Evolutionary conservation across 257 asterid species (phyloP).

Genomic region (Linderniella brevidens): DNA sequence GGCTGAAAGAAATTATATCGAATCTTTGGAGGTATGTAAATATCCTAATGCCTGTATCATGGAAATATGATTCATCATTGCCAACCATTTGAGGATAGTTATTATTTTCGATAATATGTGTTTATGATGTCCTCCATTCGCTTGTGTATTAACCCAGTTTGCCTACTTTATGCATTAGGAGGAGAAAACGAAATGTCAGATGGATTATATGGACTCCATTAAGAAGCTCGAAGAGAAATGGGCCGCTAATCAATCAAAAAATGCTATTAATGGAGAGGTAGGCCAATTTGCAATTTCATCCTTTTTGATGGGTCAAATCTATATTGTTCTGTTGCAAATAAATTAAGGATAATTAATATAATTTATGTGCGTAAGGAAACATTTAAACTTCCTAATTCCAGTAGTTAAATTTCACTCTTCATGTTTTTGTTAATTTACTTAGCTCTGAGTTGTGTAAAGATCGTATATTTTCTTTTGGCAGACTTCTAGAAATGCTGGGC

Average conservation of each 20-base stretch:
- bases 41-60: not conserved
- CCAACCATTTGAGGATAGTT: too few relatives aligned
- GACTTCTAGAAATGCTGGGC: slow-evolving; percentile 23
- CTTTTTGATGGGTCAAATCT: slow-evolving; percentile 7
- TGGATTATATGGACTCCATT: slow-evolving; percentile 96
- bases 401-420: not conserved
- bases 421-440: not conserved
- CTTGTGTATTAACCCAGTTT: too few relatives aligned
- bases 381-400: too few relatives aligned
- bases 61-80: too few relatives aligned
- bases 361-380: too few relatives aligned
- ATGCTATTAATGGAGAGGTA: slow-evolving; percentile 61
- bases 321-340: slow-evolving; percentile 5
- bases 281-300: slow-evolving; percentile 10
- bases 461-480: slow-evolving; percentile 16
- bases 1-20: slow-evolving; percentile 70
- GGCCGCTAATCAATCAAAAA: slow-evolving; percentile 66
- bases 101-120: too few relatives aligned
- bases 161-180: slow-evolving; percentile 25
- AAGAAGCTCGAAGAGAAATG: slow-evolving; percentile 96
- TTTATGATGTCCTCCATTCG: too few relatives aligned
- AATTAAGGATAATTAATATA: not conserved
- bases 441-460: not conserved
- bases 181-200: slow-evolving; percentile 90
- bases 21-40: slow-evolving; percentile 53